Percentiles rank a stretch among this genome's conserved stretches.
Conservation (phyloP, 495 filamentous ascomycete genomes). For the Daldinia childiae region DNA sequence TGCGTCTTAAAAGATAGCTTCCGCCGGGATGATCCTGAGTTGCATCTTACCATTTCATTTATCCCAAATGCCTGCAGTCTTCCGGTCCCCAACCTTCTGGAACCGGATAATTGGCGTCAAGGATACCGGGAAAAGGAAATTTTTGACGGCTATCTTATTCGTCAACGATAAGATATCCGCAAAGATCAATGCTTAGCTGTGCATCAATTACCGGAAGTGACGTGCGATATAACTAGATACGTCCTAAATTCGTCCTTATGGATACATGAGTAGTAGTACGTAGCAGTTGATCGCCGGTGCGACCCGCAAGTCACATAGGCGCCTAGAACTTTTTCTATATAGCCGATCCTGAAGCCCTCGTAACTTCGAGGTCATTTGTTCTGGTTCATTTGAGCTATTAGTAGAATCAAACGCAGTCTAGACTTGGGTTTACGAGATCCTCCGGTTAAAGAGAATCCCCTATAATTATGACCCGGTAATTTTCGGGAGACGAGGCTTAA, state of each 20-base stretch:
- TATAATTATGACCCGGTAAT: not conserved
- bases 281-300: not conserved
- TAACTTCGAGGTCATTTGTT: not conserved
- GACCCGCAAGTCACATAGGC: not conserved
- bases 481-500: not conserved
- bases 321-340: not conserved
- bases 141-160: slow-evolving; percentile 14
- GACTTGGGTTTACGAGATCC: not conserved
- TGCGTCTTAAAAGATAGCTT: slow-evolving; percentile 7
- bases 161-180: slow-evolving; percentile 17
- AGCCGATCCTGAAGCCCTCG: not conserved
- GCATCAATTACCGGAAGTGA: slow-evolving; percentile 1
- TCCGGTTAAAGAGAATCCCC: not conserved
- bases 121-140: slow-evolving; percentile 13
- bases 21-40: slow-evolving; percentile 2
- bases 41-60: slow-evolving; percentile 21
- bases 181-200: slow-evolving; percentile 11
- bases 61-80: slow-evolving; percentile 23
- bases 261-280: not conserved
- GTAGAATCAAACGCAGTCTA: not conserved
- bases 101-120: slow-evolving; percentile 26
- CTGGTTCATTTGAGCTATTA: not conserved
- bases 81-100: slow-evolving; percentile 2
- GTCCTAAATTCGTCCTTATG: not conserved
- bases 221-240: not conserved